phyloP scores from a whole-genome alignment of 2,329 filamentous ascomycete species.

The Clarireedia paspali region DNA sequence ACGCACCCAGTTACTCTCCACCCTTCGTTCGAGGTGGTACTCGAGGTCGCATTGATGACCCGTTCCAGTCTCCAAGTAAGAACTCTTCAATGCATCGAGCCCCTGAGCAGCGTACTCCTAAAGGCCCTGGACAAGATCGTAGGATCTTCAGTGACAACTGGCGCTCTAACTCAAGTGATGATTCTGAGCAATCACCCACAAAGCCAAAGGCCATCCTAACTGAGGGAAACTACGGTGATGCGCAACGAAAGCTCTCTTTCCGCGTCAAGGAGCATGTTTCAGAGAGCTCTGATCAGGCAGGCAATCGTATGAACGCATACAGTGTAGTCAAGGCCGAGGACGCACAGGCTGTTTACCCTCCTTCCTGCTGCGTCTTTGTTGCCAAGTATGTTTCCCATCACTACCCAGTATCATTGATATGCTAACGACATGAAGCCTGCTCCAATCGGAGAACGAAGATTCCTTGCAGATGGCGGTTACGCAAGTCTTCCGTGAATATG shows the following conservation, averaged over 20 bases:
- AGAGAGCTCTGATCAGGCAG: not conserved
- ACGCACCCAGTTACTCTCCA: conserved; percentile 21
- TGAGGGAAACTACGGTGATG: conserved; percentile 4
- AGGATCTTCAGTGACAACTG: conserved; percentile 21
- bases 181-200: conserved; percentile 11
- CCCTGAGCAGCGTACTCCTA: conserved; percentile 19
- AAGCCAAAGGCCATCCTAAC: not conserved
- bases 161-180: conserved; percentile 22
- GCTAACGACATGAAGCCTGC: conserved; percentile 35
- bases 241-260: conserved; percentile 13
- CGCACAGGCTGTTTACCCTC: conserved; percentile 31
- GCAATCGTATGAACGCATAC: conserved; percentile 6
- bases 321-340: conserved; percentile 19
- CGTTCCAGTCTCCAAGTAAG: conserved; percentile 17
- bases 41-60: conserved; percentile 19
- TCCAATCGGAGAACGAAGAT: conserved; percentile 41
- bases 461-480: conserved; percentile 46
- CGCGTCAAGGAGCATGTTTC: conserved; percentile 13
- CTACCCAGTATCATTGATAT: not conserved
- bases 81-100: not conserved
- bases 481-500: conserved; percentile 44
- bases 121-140: conserved; percentile 14
- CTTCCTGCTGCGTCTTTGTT: conserved; percentile 54
- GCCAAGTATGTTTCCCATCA: conserved; percentile 47
- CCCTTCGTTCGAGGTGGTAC: conserved; percentile 24